Evolutionary conservation across 768 basidiomycete genomes (phyloP).

Genomic region (Amanita polypyramis): DNA sequence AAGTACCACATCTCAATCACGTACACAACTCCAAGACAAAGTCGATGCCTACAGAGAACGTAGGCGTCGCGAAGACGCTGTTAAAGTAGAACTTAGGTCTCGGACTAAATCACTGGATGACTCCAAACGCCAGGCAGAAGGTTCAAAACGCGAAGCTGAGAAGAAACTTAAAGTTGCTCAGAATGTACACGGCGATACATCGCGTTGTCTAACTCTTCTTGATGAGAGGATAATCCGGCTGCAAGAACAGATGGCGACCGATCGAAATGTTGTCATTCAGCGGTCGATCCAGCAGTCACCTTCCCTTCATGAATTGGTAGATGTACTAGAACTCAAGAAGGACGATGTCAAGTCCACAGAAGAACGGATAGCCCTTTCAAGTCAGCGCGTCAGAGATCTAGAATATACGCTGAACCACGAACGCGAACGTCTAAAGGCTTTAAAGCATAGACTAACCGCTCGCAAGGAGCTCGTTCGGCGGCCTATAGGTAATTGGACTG

Average conservation of each 20-base stretch:
- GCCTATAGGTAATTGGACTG: neutral
- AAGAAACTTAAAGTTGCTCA: conserved; percentile 72
- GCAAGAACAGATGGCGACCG: conserved; percentile 42
- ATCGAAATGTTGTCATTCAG: conserved; percentile 39
- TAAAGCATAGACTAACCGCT: conserved; percentile 29
- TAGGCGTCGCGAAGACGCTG: conserved; percentile 77
- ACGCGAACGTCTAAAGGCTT: conserved; percentile 45
- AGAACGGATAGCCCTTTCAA: conserved; percentile 53
- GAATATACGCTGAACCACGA: conserved; percentile 61
- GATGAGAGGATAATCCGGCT: conserved; percentile 51
- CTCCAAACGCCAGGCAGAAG: conserved; percentile 73
- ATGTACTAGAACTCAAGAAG: conserved; percentile 43
- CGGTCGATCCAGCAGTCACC: conserved; percentile 35
- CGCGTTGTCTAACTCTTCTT: conserved; percentile 44
- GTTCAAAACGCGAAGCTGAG: conserved; percentile 74
- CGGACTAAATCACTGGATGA: conserved; percentile 85
- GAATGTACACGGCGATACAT: conserved; percentile 50
- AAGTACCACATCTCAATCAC: conserved; percentile 43
- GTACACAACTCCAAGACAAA: conserved; percentile 56
- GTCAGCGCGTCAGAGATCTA: conserved; percentile 57
- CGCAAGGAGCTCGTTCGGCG: neutral
- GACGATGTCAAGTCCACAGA: conserved; percentile 57
- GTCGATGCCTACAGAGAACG: conserved; percentile 62
- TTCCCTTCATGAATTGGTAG: conserved; percentile 41
- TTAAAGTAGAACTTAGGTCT: conserved; percentile 68